A percentile compares a stretch with the other conserved stretches of the same genome.
phyloP scores from a whole-genome alignment of 129 eudicot genomes.

The Pseudognaphalium luteoalbum region DNA sequence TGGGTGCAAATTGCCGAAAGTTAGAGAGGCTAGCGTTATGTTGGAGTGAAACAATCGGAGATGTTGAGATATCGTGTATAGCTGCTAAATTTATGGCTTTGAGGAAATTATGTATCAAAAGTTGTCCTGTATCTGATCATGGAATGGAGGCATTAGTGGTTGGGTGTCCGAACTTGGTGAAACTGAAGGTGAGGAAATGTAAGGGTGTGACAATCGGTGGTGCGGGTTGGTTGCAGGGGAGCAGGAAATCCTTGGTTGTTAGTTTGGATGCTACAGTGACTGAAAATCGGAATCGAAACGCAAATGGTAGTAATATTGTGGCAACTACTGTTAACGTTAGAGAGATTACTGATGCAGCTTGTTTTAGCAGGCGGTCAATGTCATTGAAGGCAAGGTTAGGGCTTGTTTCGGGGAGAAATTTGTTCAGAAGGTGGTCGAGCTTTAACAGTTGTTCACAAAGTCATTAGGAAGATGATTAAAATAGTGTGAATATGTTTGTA shows the following conservation, averaged over 20 bases:
- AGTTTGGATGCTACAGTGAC: slow-evolving; percentile 54
- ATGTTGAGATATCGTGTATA: slow-evolving; percentile 63
- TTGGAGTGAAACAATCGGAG: slow-evolving; percentile 74
- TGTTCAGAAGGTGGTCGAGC: not conserved
- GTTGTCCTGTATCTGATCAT: slow-evolving; percentile 69
- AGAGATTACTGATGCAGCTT: not conserved
- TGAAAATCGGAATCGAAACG: slow-evolving; percentile 37
- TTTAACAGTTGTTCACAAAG: not conserved
- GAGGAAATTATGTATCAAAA: slow-evolving; percentile 73
- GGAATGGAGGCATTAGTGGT: slow-evolving; percentile 72
- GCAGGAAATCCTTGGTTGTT: slow-evolving; percentile 51
- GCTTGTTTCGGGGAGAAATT: not conserved
- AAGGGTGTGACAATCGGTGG: slow-evolving; percentile 59
- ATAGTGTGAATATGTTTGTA: not conserved
- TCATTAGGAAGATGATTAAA: not conserved
- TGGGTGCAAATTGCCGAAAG: slow-evolving; percentile 53
- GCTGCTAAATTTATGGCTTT: slow-evolving; percentile 68
- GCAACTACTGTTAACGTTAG: not conserved
- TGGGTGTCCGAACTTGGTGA: slow-evolving; percentile 86
- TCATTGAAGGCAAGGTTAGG: not conserved
- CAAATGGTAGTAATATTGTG: not conserved
- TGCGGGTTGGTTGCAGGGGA: slow-evolving; percentile 61
- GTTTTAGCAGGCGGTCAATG: not conserved
- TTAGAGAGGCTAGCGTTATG: slow-evolving; percentile 72
- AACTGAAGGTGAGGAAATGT: slow-evolving; percentile 81